These are phyloP conservation scores for Heimioporus sp. DNA, from an alignment of 768 basidiomycete species.

Conservation along the genomic window DNA sequence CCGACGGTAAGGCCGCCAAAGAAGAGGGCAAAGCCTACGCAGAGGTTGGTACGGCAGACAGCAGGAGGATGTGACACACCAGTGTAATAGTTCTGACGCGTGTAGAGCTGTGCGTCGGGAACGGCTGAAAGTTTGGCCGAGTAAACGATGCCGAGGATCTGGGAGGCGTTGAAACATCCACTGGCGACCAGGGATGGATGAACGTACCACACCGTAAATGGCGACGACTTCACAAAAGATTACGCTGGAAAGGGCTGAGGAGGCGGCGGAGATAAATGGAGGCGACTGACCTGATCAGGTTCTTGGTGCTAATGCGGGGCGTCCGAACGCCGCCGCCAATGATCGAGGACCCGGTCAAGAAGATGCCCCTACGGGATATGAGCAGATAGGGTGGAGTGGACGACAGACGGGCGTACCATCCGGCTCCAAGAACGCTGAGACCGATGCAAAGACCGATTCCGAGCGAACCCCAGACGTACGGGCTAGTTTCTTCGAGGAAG, in stretches of 20 bases:
- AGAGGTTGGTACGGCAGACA: not conserved
- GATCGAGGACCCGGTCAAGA: constrained; percentile 95
- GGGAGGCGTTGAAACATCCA: too few species aligned
- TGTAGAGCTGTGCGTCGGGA: constrained; percentile 70
- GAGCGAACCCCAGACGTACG: constrained; percentile 88
- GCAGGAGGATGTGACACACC: constrained; percentile 40
- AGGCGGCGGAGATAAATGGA: not conserved
- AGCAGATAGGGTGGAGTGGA: not conserved
- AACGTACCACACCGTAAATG: constrained; percentile 90
- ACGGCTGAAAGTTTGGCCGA: constrained; percentile 72
- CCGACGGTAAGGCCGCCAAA: constrained; percentile 97
- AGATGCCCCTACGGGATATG: constrained; percentile 77
- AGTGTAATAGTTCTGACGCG: constrained; percentile 88
- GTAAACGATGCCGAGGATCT: constrained; percentile 98
- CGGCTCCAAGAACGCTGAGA: constrained; percentile 89
- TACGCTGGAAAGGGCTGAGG: constrained; percentile 52
- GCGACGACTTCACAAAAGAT: constrained; percentile 99
- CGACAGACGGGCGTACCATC: constrained; percentile 61
- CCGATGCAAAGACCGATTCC: constrained; percentile 95
- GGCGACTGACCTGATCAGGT: constrained; percentile 79
- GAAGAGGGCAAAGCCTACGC: constrained; percentile 84
- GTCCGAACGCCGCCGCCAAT: constrained; percentile 93
- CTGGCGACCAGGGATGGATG: not conserved
- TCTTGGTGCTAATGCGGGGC: constrained; percentile 95
- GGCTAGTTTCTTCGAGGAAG: constrained; percentile 92